These are phyloP conservation scores for Bipolaris zeicola DNA, from an alignment of 2,329 filamentous ascomycete species.

Conservation along the genomic window DNA sequence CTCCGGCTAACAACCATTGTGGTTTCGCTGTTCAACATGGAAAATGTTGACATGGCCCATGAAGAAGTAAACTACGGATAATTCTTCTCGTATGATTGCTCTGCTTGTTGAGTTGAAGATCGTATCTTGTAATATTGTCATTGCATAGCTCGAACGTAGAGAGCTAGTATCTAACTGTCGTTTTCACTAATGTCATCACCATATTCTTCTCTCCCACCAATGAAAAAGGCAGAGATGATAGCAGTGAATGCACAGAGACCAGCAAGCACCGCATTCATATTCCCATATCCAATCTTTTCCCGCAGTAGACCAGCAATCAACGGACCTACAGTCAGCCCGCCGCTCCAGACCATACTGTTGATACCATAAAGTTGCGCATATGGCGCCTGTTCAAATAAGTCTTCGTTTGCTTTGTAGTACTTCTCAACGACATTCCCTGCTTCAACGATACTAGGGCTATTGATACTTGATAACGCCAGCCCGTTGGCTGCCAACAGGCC, in stretches of 20 bases:
- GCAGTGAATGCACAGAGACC: constrained; percentile 54
- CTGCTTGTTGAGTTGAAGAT: too few species aligned
- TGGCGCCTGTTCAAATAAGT: constrained; percentile 62
- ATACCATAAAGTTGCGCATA: constrained; percentile 71
- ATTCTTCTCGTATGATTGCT: too few species aligned
- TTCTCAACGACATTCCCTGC: constrained; percentile 60
- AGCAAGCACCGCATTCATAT: constrained; percentile 62
- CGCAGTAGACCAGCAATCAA: constrained; percentile 60
- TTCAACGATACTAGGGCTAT: constrained; percentile 63
- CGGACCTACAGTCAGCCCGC: constrained; percentile 65
- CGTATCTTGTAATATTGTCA: background rate
- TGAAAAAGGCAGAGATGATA: constrained; percentile 51
- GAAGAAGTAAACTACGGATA: too few species aligned
- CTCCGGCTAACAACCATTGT: too few species aligned
- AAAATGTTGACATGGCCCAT: too few species aligned
- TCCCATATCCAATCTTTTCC: constrained; percentile 61
- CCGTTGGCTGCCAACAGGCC: constrained; percentile 56
- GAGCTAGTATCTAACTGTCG: background rate
- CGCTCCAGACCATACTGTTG: constrained; percentile 66
- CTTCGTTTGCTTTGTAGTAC: constrained; percentile 61
- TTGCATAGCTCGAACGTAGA: background rate
- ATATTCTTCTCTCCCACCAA: constrained; percentile 42
- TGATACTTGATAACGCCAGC: constrained; percentile 60
- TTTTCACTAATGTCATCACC: background rate
- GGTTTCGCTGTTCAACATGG: too few species aligned